Conservation (phyloP, 352 stramenopile genomes). For the Phytophthora sansomeana region DNA sequence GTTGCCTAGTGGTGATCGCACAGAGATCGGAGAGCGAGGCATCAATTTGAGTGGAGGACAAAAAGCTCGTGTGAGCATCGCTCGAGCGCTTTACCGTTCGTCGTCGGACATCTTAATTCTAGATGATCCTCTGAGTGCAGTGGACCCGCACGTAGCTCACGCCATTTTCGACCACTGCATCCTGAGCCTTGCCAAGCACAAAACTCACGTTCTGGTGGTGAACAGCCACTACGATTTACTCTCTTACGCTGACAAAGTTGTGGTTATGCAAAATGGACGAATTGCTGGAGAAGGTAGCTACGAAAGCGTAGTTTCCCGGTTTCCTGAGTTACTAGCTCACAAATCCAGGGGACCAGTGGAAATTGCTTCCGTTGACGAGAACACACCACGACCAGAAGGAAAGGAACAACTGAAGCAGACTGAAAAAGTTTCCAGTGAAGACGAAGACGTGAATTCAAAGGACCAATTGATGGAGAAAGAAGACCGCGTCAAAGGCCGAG, state of each 20-base stretch:
- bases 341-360: background rate
- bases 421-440: background rate
- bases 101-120: conserved; percentile 90
- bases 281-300: conserved; percentile 82
- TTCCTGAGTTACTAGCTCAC: conserved; percentile 29
- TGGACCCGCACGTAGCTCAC: conserved; percentile 95
- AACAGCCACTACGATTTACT: conserved; percentile 92
- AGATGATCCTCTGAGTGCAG: conserved; percentile 93
- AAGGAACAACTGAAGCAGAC: background rate
- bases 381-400: background rate
- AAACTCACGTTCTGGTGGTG: conserved; percentile 90
- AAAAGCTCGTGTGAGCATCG: conserved; percentile 88
- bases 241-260: conserved; percentile 51
- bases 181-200: conserved; percentile 49
- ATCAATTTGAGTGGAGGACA: conserved; percentile 95
- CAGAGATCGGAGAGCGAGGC: conserved; percentile 95
- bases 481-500: conserved; percentile 42
- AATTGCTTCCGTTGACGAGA: background rate
- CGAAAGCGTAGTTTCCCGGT: conserved; percentile 56
- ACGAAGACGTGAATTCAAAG: background rate
- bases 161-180: conserved; percentile 94
- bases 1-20: conserved; percentile 90
- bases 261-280: conserved; percentile 72
- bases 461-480: conserved; percentile 35
- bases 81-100: conserved; percentile 88